phyloP scores from a whole-genome alignment of 1,284 basidiomycete species.

The Sanghuangporus sanghuang region DNA sequence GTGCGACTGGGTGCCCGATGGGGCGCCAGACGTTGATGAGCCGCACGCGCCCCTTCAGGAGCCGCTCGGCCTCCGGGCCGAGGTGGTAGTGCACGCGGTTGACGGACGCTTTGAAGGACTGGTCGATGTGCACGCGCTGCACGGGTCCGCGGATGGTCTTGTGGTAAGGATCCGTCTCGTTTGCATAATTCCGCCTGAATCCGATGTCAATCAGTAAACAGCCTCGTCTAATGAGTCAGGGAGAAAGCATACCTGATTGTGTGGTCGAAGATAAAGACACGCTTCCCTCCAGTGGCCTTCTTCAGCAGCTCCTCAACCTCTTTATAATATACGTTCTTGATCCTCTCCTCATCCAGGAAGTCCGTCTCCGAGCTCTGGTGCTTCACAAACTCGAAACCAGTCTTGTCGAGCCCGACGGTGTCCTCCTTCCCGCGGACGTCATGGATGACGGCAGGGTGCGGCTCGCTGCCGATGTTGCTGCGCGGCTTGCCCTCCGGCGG shows the following conservation, averaged over 20 bases:
- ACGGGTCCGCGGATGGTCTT: neutral
- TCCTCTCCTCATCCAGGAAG: constrained; percentile 25
- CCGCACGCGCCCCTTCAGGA: constrained; percentile 47
- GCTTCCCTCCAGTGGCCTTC: constrained; percentile 24
- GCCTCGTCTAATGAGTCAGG: neutral
- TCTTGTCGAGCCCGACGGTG: constrained; percentile 21
- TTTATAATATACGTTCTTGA: constrained; percentile 23
- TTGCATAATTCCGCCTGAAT: neutral
- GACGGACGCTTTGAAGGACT: constrained; percentile 44
- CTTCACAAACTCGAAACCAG: constrained; percentile 18
- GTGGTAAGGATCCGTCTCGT: neutral
- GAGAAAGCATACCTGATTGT: constrained; percentile 6
- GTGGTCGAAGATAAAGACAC: constrained; percentile 28
- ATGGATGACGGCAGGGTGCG: constrained; percentile 24
- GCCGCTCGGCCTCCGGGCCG: constrained; percentile 38
- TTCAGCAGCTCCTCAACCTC: constrained; percentile 27
- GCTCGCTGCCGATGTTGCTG: constrained; percentile 24
- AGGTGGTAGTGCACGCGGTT: constrained; percentile 51
- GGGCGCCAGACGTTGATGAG: constrained; percentile 56
- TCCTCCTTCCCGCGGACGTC: constrained; percentile 18
- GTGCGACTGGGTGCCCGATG: constrained; percentile 38
- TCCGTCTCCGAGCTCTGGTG: constrained; percentile 16
- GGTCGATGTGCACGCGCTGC: constrained; percentile 48
- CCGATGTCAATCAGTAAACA: neutral
- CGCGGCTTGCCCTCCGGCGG: constrained; percentile 24